Evolutionary conservation across 306 rosid species (phyloP).

Genomic region (Begonia peltatifolia): DNA sequence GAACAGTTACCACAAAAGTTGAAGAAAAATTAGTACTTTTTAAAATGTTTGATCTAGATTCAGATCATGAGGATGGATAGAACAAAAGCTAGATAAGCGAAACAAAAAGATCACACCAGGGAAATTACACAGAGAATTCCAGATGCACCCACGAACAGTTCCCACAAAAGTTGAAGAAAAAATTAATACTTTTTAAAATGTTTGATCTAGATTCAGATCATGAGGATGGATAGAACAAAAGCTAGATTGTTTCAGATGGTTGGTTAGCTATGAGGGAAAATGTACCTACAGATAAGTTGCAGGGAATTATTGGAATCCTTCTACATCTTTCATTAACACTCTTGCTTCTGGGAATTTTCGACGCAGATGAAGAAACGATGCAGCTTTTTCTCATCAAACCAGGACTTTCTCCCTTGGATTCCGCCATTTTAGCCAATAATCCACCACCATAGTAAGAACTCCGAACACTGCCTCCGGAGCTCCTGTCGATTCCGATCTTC

Average conservation of each 20-base stretch:
- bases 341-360: slow-evolving; percentile 51
- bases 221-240: too few species aligned
- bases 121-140: background rate
- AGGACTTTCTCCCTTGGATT: slow-evolving; percentile 48
- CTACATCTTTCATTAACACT: slow-evolving; percentile 66
- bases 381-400: slow-evolving; percentile 68
- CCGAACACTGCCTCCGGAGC: slow-evolving; percentile 25
- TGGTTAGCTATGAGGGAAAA: slow-evolving; percentile 15
- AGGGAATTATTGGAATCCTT: slow-evolving; percentile 42
- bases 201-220: too few species aligned
- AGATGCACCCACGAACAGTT: too few species aligned
- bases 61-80: too few species aligned
- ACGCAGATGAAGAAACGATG: slow-evolving; percentile 28
- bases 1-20: too few species aligned
- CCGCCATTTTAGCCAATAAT: slow-evolving; percentile 41
- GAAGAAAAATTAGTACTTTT: too few species aligned
- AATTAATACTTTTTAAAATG: too few species aligned
- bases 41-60: too few species aligned
- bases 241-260: too few species aligned
- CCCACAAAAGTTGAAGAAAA: too few species aligned
- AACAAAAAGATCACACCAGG: background rate
- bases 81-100: too few species aligned
- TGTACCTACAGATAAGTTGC: slow-evolving; percentile 95
- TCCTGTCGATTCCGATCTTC: slow-evolving; percentile 34
- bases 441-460: slow-evolving; percentile 57